Evolutionary conservation across 2,329 filamentous ascomycete species (phyloP).

Genomic region (Juglanconis sp.): DNA sequence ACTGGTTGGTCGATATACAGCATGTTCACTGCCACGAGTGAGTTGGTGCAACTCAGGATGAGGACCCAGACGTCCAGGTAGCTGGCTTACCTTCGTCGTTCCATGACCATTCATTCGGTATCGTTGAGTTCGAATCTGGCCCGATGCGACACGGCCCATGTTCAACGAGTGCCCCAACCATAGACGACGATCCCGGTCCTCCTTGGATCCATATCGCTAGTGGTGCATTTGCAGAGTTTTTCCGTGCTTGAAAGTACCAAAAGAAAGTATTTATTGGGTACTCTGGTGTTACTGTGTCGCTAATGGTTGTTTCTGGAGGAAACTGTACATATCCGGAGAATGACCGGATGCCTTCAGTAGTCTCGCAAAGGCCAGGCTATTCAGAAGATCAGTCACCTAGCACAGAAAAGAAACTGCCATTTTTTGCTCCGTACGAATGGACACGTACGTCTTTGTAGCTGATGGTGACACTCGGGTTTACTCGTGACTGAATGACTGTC

Average conservation of each 20-base stretch:
- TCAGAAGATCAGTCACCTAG: no score
- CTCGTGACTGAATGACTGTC: no score
- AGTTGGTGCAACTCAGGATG: neutral
- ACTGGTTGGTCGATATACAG: slow-evolving; percentile 59
- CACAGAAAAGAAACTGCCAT: no score
- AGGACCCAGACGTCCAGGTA: neutral
- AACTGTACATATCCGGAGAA: no score
- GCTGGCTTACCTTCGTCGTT: slow-evolving; percentile 42
- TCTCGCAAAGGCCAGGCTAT: no score
- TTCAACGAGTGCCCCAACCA: slow-evolving; percentile 51
- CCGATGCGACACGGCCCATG: slow-evolving; percentile 52
- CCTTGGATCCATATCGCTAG: slow-evolving; percentile 59
- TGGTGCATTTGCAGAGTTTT: slow-evolving; percentile 23
- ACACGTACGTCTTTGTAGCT: no score
- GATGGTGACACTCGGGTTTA: no score
- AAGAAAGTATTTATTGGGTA: slow-evolving; percentile 1
- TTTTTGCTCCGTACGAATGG: no score
- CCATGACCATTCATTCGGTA: slow-evolving; percentile 57
- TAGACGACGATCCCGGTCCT: slow-evolving; percentile 54
- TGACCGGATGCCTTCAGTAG: no score
- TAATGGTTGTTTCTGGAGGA: no score
- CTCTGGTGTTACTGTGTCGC: no score
- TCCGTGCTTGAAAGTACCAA: slow-evolving; percentile 14
- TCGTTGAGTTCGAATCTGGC: slow-evolving; percentile 44
- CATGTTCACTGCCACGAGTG: slow-evolving; percentile 26